Evolutionary conservation across 352 stramenopile species (phyloP), one percentile per base, ranked within the genome.

Genomic region (Ophiocytium majus): DNA sequence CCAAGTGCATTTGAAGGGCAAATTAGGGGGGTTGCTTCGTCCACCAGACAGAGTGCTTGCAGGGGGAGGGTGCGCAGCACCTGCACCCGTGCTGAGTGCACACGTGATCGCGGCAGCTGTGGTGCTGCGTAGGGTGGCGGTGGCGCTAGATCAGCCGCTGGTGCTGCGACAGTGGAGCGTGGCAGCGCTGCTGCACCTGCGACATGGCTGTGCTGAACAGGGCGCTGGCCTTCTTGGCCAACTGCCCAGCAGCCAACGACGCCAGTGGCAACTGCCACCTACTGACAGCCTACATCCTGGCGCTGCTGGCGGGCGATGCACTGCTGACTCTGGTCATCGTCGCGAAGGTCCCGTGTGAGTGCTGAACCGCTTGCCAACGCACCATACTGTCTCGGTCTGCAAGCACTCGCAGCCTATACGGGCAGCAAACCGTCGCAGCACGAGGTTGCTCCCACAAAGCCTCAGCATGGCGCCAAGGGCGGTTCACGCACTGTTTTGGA

Each of bases 291-390:
- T 35, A 17, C 35, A 35, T 78, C 5, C 32, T 78, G 32, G 35
- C 35, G 66, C 35, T 78, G 32, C 35, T 78, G 35, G 5, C 14
- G 5, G 66, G 66, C 5, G 66, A 78, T 14, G 32, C 35, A 43
- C 5, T 35, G 32, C 66, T 78, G 66, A 17, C 5, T 10, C 5
- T 5, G 5, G 66, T 43, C 32, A 78, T 78, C 35, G 17, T 78
- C 66, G 5, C 5, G 35, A 43, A 78, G 32, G 66, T 78, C 5
- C 35, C 66, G 14, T 78, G 66, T 78, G 14, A 78, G 66, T 78
- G 35, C 66, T 78, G 35, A 78, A 5, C 5, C 5, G 5, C 35
- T 14, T 78, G 5, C 5, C 14, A 43, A 43, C 5, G 10, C 14
- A 78, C 5, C 35, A 78, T 78, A 78, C 35, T 17, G 5, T 78